Base-by-base conservation (phyloP, 805 yeast species). In the Cyberlindnera amylophila region DNA sequence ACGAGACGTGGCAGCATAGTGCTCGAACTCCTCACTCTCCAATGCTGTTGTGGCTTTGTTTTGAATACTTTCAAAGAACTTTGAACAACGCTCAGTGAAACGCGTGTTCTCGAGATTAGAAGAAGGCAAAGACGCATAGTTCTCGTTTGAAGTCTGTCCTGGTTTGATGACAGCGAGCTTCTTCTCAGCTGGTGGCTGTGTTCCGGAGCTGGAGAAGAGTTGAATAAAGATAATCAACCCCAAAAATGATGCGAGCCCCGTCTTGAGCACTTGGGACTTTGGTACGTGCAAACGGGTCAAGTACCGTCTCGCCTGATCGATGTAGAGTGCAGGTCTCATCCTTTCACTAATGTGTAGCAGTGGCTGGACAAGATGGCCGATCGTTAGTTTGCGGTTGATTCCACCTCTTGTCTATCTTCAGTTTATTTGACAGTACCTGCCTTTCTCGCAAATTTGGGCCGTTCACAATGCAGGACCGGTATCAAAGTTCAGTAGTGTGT, bases 101-200 rank as follows among this genome's bases (percentile, higher is more conserved):
- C 36, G 8, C 3, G 32, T 9, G 12, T 14, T 28, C 13, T 23
- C 39, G 11, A 40, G 21, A 8, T 18, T 27, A 6, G 27, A 26
- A 8, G 32, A 27, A 1, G 32, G 4, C n/a, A 43, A 17, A 4
- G 41, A 16, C 18, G 32, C 17, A 19, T 47, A 45, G 42, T 45
- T 41, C 30, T 34, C 39, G 15, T 45, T 45, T 12, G 45, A 34
- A 6, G 40, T 37, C 40, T 45, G 45, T 12, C 42, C 48, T 3
- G 45, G 42, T 32, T 35, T 38, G 21, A 41, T 23, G 3, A 45
- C 29, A 2, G 48, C 41, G 8, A 45, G 19, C 23, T 15, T 34
- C 42, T 38, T 38, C 14, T 16, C 16, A 31, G 17, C 34, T n/a
- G 32, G 21, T 2, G 31, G 33, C n/a, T 32, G 13, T 13, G 21